Conservation (phyloP, 306 rosid genomes). For the Hippophae rhamnoides region DNA sequence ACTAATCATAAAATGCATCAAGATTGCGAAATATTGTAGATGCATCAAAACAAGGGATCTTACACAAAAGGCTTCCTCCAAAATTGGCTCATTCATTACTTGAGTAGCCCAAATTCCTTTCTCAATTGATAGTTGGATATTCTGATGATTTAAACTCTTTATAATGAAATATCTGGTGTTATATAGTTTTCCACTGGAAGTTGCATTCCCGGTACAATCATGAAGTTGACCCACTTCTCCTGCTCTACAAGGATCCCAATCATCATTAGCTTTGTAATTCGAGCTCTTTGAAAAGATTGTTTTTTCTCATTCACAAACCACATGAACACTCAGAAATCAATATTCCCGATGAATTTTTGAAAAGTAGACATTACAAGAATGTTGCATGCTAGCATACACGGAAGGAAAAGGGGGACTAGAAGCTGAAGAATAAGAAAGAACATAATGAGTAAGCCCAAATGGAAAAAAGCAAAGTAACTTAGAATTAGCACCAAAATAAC, state of each 20-base stretch:
- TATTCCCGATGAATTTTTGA: background rate
- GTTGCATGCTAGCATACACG: background rate
- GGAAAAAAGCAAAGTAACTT: too few species aligned
- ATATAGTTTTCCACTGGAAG: constrained; percentile 30
- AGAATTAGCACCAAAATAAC: too few species aligned
- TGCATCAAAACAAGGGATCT: constrained; percentile 22
- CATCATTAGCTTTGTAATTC: constrained; percentile 39
- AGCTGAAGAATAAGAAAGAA: too few species aligned
- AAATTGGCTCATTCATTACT: constrained; percentile 61
- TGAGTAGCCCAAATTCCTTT: constrained; percentile 94
- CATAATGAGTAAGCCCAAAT: too few species aligned
- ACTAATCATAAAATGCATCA: constrained; percentile 23
- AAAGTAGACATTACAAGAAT: background rate
- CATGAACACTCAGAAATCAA: background rate
- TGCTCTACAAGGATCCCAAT: constrained; percentile 26
- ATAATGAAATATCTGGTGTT: constrained; percentile 50
- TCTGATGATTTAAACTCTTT: constrained; percentile 65
- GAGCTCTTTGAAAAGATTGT: constrained; percentile 47
- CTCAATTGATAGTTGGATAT: constrained; percentile 49
- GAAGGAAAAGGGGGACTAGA: too few species aligned
- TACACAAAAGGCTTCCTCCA: constrained; percentile 79
- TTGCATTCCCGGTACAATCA: constrained; percentile 26
- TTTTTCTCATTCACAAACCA: constrained; percentile 9
- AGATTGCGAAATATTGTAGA: constrained; percentile 8
- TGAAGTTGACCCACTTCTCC: constrained; percentile 30